Evolutionary conservation across 768 basidiomycete species (phyloP), one percentile per base, ranked within the genome.

Genomic region (Terana coerulea): DNA sequence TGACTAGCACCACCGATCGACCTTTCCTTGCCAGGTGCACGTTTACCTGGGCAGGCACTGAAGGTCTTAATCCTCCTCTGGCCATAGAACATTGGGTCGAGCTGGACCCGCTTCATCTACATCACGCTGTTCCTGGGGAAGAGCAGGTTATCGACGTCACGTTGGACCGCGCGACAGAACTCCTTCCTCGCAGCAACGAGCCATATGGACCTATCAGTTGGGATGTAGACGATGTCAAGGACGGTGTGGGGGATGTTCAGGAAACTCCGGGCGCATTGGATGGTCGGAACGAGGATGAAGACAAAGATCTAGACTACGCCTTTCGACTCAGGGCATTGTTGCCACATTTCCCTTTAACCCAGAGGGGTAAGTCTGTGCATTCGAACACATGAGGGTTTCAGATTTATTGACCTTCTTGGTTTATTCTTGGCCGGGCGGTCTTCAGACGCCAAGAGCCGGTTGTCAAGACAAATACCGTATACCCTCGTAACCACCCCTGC

Each of bases 71-170:
- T 55, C 61, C 70, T 10, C 59, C 66, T 1, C 68, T 70, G 54
- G 72, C 72, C 40, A 63, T 79, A 15, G 76, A 79, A 8, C 77
- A 79, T 46, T 80, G 77, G 77, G 69, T 79, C 6, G 75, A 79
- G 74, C 71, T 76, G 21, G 77, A 79, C 57, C 69, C 67, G n/a
- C 62, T 69, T 28, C 75, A 66, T 26, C 58, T 65, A 14, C 54
- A 51, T 14, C 57, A 57, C 28, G 67, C 78, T 11, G 70, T 66
- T 11, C 55, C 70, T 0, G 79, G 77, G 6, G 78, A 75, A 26
- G 74, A 79, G 53, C 79, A 80, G 52, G 61, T 79, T 11, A 60
- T 79, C 34, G 77, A 79, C 50, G 64, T 78, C 17, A 76, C 78
- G 48, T 69, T 79, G 10, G 72, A 77, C 49, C 70, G 74, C 14